A percentile compares a stretch with the other conserved stretches of the same genome.
phyloP scores from a whole-genome alignment of 257 asterid genomes.

The Datura wrightii region DNA sequence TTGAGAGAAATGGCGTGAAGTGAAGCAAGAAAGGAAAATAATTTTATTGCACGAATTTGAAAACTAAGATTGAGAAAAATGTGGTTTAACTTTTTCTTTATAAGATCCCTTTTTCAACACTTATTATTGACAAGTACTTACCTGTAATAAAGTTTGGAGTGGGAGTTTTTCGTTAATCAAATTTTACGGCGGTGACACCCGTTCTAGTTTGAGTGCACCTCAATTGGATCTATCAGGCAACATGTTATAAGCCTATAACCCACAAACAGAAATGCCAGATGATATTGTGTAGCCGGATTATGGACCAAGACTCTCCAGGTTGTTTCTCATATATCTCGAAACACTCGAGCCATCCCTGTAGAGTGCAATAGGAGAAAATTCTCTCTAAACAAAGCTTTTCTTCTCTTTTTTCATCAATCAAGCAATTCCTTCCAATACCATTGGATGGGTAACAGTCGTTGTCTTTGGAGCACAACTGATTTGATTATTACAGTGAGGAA shows the following conservation, averaged over 20 bases:
- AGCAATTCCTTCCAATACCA: not conserved
- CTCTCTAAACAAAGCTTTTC: not conserved
- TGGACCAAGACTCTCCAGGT: constrained; percentile 11
- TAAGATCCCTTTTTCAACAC: not conserved
- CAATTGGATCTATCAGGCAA: not conserved
- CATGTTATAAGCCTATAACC: constrained; percentile 10
- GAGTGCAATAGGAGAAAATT: not conserved
- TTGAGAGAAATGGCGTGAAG: constrained; percentile 6
- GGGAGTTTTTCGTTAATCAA: not conserved
- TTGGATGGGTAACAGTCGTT: not conserved
- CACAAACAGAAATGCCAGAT: not conserved
- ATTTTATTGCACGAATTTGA: not conserved
- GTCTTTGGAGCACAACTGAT: not conserved
- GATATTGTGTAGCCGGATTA: not conserved
- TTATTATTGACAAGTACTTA: not conserved
- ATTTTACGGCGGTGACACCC: not conserved
- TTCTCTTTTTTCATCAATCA: not conserved
- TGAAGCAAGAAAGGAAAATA: constrained; percentile 13
- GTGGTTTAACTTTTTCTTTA: not conserved
- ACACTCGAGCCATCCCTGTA: not conserved
- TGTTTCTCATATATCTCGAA: constrained; percentile 2
- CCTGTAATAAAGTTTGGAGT: not conserved
- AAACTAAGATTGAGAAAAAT: not conserved
- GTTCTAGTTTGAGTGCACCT: not conserved
- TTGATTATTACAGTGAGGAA: not conserved